Percentiles rank a stretch among this genome's conserved stretches.
phyloP scores from a whole-genome alignment of 768 basidiomycete species.

The Tubosaeta sp. region DNA sequence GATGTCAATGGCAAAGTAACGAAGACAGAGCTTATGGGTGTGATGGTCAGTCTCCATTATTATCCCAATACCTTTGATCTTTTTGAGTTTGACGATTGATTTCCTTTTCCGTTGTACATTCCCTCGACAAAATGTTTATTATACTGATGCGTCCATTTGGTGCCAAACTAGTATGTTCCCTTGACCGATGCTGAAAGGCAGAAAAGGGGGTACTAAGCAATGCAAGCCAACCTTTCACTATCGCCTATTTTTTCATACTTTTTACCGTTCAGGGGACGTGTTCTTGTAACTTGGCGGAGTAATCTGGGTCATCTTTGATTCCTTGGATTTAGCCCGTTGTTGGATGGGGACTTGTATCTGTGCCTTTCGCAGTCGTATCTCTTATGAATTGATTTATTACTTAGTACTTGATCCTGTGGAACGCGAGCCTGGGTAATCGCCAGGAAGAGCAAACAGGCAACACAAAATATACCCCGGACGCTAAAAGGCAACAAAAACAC shows the following conservation, averaged over 20 bases:
- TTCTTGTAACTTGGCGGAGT: neutral
- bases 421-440: too few relatives aligned
- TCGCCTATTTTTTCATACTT: neutral
- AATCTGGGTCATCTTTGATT: neutral
- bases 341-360: too few relatives aligned
- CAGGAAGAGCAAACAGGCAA: neutral
- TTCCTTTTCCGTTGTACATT: neutral
- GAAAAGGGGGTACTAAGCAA: conserved; percentile 19
- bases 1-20: conserved; percentile 62
- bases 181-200: conserved; percentile 59
- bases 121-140: neutral
- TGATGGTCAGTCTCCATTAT: conserved; percentile 51
- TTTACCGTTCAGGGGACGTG: neutral
- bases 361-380: neutral
- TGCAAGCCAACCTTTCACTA: too few relatives aligned
- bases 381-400: neutral
- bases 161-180: conserved; percentile 57
- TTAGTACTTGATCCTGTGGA: too few relatives aligned
- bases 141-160: neutral
- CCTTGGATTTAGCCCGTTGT: neutral
- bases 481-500: neutral
- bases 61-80: conserved; percentile 7
- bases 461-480: neutral
- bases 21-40: conserved; percentile 67
- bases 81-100: conserved; percentile 11